Percentiles rank a stretch among this genome's conserved stretches.
These are phyloP conservation scores for Piper longum DNA, from an alignment of 164 flowering plant genomes.

Conservation along the genomic window DNA sequence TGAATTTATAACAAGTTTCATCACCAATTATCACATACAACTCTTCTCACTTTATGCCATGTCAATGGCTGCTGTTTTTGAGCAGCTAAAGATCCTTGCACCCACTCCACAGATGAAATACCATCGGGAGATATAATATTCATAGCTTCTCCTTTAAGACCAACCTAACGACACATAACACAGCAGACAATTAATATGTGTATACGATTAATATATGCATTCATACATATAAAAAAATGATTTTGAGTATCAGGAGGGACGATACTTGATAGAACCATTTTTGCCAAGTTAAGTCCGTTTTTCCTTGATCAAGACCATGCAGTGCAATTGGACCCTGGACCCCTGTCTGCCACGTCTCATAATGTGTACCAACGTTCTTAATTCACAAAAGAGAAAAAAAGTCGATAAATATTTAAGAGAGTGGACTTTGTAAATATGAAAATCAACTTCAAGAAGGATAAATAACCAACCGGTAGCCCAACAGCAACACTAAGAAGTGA, in stretches of 20 bases:
- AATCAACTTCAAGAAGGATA: not conserved
- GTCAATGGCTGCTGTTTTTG: slow-evolving; percentile 48
- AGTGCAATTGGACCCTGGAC: slow-evolving; percentile 63
- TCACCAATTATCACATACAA: too few species aligned
- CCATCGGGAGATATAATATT: slow-evolving; percentile 42
- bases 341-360: slow-evolving; percentile 73
- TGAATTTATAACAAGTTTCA: not conserved
- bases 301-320: slow-evolving; percentile 57
- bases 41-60: slow-evolving; percentile 72
- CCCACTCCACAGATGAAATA: slow-evolving; percentile 64
- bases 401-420: not conserved
- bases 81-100: slow-evolving; percentile 29
- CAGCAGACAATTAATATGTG: not conserved
- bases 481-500: slow-evolving; percentile 78
- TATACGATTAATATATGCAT: too few species aligned
- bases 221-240: not conserved
- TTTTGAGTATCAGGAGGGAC: not conserved
- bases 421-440: not conserved
- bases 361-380: slow-evolving; percentile 80
- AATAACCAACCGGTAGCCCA: slow-evolving; percentile 65
- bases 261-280: slow-evolving; percentile 89
- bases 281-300: slow-evolving; percentile 59
- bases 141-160: slow-evolving; percentile 78
- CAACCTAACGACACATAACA: slow-evolving; percentile 36
- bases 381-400: slow-evolving; percentile 3